A percentile compares a stretch with the other conserved stretches of the same genome.
These are phyloP conservation scores for Diplosphaera chodatii DNA, from an alignment of 139 green algal species.

Conservation along the genomic window DNA sequence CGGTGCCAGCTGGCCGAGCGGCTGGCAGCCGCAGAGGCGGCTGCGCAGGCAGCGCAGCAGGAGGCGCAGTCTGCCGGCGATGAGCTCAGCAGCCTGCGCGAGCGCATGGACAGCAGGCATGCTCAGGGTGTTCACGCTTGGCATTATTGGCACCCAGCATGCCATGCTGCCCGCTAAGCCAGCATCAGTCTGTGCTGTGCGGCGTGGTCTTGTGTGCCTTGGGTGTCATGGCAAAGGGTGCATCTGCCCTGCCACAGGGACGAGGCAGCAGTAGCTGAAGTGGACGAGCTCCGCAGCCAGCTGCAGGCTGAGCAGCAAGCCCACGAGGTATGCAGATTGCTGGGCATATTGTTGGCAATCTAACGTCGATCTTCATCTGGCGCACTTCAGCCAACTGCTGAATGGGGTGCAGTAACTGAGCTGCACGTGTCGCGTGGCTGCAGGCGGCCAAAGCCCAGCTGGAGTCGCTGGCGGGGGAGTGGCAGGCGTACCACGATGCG, in stretches of 20 bases:
- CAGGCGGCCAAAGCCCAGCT: neutral
- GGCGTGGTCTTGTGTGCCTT: too few relatives aligned
- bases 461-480: neutral
- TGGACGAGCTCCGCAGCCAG: neutral
- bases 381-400: too few relatives aligned
- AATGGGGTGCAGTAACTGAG: too few relatives aligned
- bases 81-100: neutral
- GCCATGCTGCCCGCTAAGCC: too few relatives aligned
- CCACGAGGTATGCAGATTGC: neutral
- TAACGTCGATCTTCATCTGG: too few relatives aligned
- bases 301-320: slow-evolving; percentile 7
- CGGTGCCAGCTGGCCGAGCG: neutral
- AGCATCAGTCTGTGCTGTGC: too few relatives aligned
- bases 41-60: slow-evolving; percentile 8
- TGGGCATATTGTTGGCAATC: too few relatives aligned
- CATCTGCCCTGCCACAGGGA: too few relatives aligned
- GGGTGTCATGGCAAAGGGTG: too few relatives aligned
- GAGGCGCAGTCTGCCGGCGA: neutral
- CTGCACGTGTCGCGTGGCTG: too few relatives aligned
- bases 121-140: too few relatives aligned
- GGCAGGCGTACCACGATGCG: neutral
- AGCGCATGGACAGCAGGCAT: neutral
- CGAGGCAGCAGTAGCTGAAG: neutral
- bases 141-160: too few relatives aligned
- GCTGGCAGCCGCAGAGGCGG: slow-evolving; percentile 6